Base-by-base conservation (phyloP, 2,329 filamentous ascomycete species). In the Claviceps sp. region DNA sequence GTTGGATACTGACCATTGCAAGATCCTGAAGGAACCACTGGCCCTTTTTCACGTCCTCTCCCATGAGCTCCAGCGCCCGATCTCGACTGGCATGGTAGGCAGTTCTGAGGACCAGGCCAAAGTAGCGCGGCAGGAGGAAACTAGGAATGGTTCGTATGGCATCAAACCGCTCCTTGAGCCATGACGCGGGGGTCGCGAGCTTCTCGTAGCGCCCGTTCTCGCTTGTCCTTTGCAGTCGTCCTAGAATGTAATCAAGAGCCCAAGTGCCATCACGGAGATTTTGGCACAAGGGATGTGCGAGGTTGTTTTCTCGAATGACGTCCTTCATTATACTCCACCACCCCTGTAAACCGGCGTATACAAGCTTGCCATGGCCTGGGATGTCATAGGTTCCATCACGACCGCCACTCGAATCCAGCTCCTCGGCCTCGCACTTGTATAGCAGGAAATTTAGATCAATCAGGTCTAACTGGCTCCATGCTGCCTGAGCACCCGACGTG, bases 311-410 rank as follows among this genome's bases (percentile, higher is more conserved):
- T 49, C 77, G 79, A 59, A 97, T 86, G 55, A 98, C 85, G 53
- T 86, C 76, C 60, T 88, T 84, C 43, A 98, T 72, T 1, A 95
- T 74, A 64, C 89, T 96, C 89, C 91, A 95, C 91, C 93, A 98
- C 40, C 94, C 94, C 66, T 98, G 93, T n/a, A 98, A 76, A 55
- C 93, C 93, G 55, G 91, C 91, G 66, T 97, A 98, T 2, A 96
- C 87, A 43, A 96, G 77, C 54, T 85, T 82, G 2, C 90, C 91
- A 62, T 89, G 75, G 1, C 84, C 83, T 1, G 93, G 93, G 57
- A 98, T 85, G 50, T 83, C 79, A 69, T 97, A 98, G 8, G 84
- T 83, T n/a, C 93, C 91, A 64, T 96, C 88, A 54, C 79, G 77
- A 4, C 88, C 88, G 50, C 77, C 78, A 57, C 86, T 95, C 6